Evolutionary conservation across 1,284 basidiomycete species (phyloP).

Genomic region (Sporisorium iseilematis-ciliati): DNA sequence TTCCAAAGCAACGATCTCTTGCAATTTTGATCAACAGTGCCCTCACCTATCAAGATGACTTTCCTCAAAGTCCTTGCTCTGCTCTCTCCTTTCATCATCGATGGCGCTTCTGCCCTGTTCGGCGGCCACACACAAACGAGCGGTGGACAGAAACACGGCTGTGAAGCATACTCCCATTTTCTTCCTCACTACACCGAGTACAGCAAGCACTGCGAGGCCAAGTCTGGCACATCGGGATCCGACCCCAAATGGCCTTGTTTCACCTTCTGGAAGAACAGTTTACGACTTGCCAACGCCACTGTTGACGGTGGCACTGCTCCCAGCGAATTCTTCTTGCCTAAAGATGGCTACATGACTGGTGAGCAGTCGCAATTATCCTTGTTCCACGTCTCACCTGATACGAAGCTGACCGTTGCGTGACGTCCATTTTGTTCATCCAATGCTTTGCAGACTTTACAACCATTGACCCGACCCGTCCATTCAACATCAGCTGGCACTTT

Average conservation of each 20-base stretch:
- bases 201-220: constrained; percentile 17
- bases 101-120: too few relatives aligned
- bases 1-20: too few relatives aligned
- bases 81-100: too few relatives aligned
- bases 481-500: constrained; percentile 5
- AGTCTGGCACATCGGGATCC: not conserved
- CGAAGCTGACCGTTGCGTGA: not conserved
- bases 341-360: constrained; percentile 20
- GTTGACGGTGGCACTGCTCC: not conserved
- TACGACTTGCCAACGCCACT: not conserved
- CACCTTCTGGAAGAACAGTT: constrained; percentile 2
- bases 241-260: constrained; percentile 31
- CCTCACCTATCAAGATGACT: too few relatives aligned
- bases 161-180: not conserved
- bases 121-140: not conserved
- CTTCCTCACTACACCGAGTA: constrained; percentile 20
- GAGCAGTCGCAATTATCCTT: not conserved
- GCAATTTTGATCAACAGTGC: too few relatives aligned
- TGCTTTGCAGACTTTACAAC: constrained; percentile 18
- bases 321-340: constrained; percentile 17
- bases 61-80: too few relatives aligned
- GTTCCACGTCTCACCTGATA: too few relatives aligned
- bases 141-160: not conserved
- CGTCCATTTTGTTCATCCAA: too few relatives aligned
- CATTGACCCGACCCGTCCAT: constrained; percentile 6